These are phyloP conservation scores for Thelonectria rubi DNA, from an alignment of 2,329 filamentous ascomycete genomes.

Conservation along the genomic window DNA sequence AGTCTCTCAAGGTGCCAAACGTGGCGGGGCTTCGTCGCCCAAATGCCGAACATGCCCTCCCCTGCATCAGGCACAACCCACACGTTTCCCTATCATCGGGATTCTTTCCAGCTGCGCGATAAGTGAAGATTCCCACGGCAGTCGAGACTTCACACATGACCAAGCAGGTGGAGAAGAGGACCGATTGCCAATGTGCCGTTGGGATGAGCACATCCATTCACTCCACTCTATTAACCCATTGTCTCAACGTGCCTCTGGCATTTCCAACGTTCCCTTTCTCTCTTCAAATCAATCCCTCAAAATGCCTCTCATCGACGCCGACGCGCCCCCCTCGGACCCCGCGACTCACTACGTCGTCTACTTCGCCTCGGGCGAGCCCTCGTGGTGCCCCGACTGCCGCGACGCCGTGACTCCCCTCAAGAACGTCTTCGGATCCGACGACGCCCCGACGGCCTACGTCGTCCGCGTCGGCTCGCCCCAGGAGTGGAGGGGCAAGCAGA, in stretches of 20 bases:
- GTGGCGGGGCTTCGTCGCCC: too few species aligned
- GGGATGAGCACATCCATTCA: constrained; percentile 20
- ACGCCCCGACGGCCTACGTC: constrained; percentile 39
- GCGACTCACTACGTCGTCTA: constrained; percentile 45
- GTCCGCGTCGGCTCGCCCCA: constrained; percentile 39
- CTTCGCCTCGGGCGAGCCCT: constrained; percentile 44
- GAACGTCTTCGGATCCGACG: constrained; percentile 36
- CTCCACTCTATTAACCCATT: constrained; percentile 2
- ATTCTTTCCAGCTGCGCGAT: neutral
- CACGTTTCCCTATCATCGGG: neutral
- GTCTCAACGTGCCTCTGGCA: neutral
- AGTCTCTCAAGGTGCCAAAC: too few species aligned
- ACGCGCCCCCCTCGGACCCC: constrained; percentile 36
- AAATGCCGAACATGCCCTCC: neutral
- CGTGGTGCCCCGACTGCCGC: constrained; percentile 44
- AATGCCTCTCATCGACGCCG: constrained; percentile 43
- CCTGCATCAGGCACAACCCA: neutral
- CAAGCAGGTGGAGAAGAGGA: constrained; percentile 9
- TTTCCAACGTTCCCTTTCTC: too few species aligned
- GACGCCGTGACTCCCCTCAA: constrained; percentile 40
- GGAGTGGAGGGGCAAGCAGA: constrained; percentile 38
- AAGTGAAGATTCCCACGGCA: too few species aligned
- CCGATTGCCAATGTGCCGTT: constrained; percentile 12
- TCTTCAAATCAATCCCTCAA: constrained; percentile 10
- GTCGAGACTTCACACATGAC: neutral